These are phyloP conservation scores for Fusarium devonianum DNA, from an alignment of 2,329 filamentous ascomycete genomes.

Conservation along the genomic window DNA sequence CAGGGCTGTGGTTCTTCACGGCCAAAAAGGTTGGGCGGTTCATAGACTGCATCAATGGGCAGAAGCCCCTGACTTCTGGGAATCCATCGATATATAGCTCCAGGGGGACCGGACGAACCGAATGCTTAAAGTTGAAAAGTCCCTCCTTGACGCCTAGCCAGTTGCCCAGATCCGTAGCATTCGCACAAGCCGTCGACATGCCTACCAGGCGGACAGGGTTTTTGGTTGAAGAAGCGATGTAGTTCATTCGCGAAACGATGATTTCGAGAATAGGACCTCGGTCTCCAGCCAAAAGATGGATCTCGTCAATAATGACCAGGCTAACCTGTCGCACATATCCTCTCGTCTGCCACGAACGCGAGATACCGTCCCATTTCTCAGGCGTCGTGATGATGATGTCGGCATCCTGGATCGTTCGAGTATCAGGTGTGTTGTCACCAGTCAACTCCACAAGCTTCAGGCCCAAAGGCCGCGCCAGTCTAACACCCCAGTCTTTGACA, in stretches of 20 bases:
- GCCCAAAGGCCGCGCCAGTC: slow-evolving; percentile 82
- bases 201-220: slow-evolving; percentile 87
- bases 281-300: slow-evolving; percentile 95
- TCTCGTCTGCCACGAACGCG: slow-evolving; percentile 97
- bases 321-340: slow-evolving; percentile 95
- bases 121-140: slow-evolving; percentile 96
- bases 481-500: slow-evolving; percentile 90
- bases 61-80: slow-evolving; percentile 93
- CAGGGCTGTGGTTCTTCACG: slow-evolving; percentile 94
- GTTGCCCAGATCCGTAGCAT: slow-evolving; percentile 90
- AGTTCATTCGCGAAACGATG: slow-evolving; percentile 95
- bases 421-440: slow-evolving; percentile 96
- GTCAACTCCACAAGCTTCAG: slow-evolving; percentile 94
- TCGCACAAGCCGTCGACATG: slow-evolving; percentile 99
- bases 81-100: slow-evolving; percentile 99
- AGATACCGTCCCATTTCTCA: slow-evolving; percentile 99
- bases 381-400: slow-evolving; percentile 99
- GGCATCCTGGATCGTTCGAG: slow-evolving; percentile 90
- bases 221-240: slow-evolving; percentile 93
- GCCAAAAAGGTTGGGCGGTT: slow-evolving; percentile 96
- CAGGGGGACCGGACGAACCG: slow-evolving; percentile 91
- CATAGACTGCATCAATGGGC: slow-evolving; percentile 98
- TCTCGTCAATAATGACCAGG: slow-evolving; percentile 97
- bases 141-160: slow-evolving; percentile 97
- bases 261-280: slow-evolving; percentile 98